Evolutionary conservation across 371 early-diverging fungal species (phyloP).

Genomic region (Mycotypha africana): DNA sequence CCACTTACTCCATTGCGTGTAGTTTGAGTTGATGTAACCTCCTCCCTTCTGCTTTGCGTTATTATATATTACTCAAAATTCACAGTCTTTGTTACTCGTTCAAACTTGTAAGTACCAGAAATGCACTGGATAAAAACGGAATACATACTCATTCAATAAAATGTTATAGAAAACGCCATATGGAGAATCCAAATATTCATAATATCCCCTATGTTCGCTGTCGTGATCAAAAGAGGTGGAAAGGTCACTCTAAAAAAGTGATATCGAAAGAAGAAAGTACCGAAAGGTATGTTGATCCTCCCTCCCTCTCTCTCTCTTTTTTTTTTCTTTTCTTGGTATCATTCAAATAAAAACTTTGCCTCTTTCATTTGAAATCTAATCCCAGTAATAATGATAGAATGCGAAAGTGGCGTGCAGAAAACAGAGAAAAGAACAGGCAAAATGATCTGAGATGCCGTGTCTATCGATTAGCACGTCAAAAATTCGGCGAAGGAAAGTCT

Average conservation of each 20-base stretch:
- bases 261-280: constrained; percentile 45
- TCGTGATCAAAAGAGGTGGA: constrained; percentile 50
- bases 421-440: constrained; percentile 57
- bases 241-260: constrained; percentile 45
- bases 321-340: too few species aligned
- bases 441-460: constrained; percentile 70
- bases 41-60: neutral
- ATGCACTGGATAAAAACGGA: too few species aligned
- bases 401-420: constrained; percentile 64
- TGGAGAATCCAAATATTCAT: constrained; percentile 26
- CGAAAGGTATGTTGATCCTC: constrained; percentile 36
- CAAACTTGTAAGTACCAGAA: constrained; percentile 26
- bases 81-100: constrained; percentile 38
- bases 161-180: constrained; percentile 21
- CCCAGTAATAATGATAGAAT: constrained; percentile 33
- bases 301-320: too few species aligned
- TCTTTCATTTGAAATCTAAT: too few species aligned
- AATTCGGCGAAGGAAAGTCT: constrained; percentile 55
- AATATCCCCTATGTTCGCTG: constrained; percentile 46
- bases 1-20: too few species aligned
- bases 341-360: too few species aligned
- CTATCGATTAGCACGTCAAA: constrained; percentile 59
- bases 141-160: neutral
- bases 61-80: constrained; percentile 1
- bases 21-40: too few species aligned